Base-by-base conservation (phyloP, 140 eudicot genomes). In the Flaveria floridana region DNA sequence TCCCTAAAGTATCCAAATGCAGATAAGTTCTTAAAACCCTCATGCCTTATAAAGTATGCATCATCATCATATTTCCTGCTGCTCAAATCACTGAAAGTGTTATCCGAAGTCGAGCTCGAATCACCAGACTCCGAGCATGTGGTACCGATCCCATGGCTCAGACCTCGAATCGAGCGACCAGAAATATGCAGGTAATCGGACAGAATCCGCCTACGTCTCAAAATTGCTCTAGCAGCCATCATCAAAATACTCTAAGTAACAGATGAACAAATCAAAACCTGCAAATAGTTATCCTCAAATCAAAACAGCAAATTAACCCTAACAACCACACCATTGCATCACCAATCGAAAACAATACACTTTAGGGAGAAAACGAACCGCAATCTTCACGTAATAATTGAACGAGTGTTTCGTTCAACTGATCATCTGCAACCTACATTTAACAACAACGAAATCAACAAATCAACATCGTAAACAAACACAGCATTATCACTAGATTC, bases 191-290 rank as follows among this genome's bases (percentile, higher is more conserved):
- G 48, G 62, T 83, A 84, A 63, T 88, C 92, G 5, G 86, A 76
- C 21, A 86, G 56, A 82, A 74, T 11, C 72, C 70, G 84, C 70
- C 87, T 81, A 87, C 85, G 87, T 84, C 96, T 83, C 83, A 88
- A 63, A 66, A 90, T 80, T 48, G 88, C 88, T 70, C 89, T 63
- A 78, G 96, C 82, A 74, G 97, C 97, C 99, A 93, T 92, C 52
- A 51, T 73, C 66, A 59, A 82, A 48, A 42, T 25, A 66, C 65
- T 62, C 79, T 57, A 67, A 69, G 50, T 34, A 75, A 28, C 23
- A 46, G 30, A 26, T 28, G 34, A 28, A 28, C 34, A 52, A 25
- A 62, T 12, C 64, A 65, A 67, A 76, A 52, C 78, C 75, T 67
- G 70, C 10, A 61, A 26, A 42, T 3, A 23, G 10, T 25, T 11